Conservation (phyloP, 306 rosid genomes). For the Acmispon strigosus region DNA sequence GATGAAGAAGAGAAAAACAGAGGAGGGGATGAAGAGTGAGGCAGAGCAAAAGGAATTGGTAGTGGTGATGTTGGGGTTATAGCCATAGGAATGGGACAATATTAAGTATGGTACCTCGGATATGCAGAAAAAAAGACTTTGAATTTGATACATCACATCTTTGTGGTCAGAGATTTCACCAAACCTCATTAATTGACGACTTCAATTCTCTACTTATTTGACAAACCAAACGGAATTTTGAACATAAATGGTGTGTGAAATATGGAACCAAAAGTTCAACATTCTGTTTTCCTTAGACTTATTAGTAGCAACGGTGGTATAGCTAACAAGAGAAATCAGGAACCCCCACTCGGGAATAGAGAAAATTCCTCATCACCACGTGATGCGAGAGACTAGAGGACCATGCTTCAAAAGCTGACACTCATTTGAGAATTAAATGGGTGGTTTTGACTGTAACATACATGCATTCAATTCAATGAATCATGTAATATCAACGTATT, state of each 20-base stretch:
- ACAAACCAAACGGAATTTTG: slow-evolving; percentile 19
- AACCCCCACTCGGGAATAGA: neutral
- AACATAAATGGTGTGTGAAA: slow-evolving; percentile 23
- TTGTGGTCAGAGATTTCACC: slow-evolving; percentile 51
- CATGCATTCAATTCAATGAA: neutral
- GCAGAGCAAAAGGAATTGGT: slow-evolving; percentile 50
- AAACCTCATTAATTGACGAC: slow-evolving; percentile 55
- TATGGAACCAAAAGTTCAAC: slow-evolving; percentile 28
- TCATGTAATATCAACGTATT: no score
- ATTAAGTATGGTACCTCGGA: slow-evolving; percentile 60
- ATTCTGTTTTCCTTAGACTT: slow-evolving; percentile 32
- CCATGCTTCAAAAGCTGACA: slow-evolving; percentile 54
- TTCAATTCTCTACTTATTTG: slow-evolving; percentile 7
- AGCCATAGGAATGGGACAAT: slow-evolving; percentile 30
- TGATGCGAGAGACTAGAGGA: slow-evolving; percentile 21
- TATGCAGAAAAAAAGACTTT: slow-evolving; percentile 47
- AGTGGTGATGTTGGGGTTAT: neutral
- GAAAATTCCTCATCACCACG: slow-evolving; percentile 18
- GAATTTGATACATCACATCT: slow-evolving; percentile 62
- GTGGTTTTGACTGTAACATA: slow-evolving; percentile 31
- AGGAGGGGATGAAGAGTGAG: neutral
- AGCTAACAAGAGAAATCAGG: neutral
- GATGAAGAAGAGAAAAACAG: neutral
- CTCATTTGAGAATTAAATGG: slow-evolving; percentile 27
- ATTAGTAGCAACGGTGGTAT: no score